Conservation (phyloP, 345 rosid genomes). For the Citrus inodora region DNA sequence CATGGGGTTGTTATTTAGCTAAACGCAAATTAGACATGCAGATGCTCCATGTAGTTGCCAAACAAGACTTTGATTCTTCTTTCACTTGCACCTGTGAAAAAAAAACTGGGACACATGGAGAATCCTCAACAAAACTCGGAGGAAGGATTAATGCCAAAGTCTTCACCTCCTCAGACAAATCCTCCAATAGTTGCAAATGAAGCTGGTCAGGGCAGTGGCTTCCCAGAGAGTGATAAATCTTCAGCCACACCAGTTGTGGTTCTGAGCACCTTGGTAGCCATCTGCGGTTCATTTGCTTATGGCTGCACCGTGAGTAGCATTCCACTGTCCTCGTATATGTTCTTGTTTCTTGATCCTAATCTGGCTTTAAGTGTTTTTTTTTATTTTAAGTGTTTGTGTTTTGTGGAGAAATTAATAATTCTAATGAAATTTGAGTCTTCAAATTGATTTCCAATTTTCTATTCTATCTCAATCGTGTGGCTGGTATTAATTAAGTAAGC, state of each 20-base stretch:
- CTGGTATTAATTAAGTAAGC: not conserved
- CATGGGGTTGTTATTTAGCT: too few relatives aligned
- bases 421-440: too few relatives aligned
- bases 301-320: constrained; percentile 41
- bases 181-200: not conserved
- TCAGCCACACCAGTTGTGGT: constrained; percentile 17
- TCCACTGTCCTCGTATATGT: too few relatives aligned
- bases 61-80: too few relatives aligned
- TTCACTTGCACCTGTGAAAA: too few relatives aligned
- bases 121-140: not conserved
- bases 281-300: constrained; percentile 35
- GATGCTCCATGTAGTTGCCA: too few relatives aligned
- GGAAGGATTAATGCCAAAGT: constrained; percentile 15
- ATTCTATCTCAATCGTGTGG: not conserved
- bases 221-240: not conserved
- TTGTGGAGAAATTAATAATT: not conserved
- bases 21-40: too few relatives aligned
- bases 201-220: not conserved
- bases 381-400: not conserved
- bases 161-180: not conserved
- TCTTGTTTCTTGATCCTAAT: not conserved
- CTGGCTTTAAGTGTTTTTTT: not conserved
- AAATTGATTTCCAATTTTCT: not conserved
- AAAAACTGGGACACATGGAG: not conserved
- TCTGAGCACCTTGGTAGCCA: constrained; percentile 44